Evolutionary conservation across 75 land plant species (phyloP), one percentile per base, ranked within the genome.

Genomic region (Azolla pinnata): DNA sequence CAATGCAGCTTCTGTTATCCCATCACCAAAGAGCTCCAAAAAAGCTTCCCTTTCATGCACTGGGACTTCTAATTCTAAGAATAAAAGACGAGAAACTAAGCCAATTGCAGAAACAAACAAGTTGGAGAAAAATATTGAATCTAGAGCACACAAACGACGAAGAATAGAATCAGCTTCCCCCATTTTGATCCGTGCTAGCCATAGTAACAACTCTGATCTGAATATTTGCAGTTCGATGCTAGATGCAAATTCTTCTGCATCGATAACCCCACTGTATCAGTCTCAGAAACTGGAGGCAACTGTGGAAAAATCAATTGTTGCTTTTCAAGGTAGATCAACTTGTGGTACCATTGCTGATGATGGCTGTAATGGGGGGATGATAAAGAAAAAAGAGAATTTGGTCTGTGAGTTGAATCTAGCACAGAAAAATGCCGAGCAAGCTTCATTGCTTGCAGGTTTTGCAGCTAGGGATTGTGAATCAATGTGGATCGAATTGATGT

Each of bases 381-480:
- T 46, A 4, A 17, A 46, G n/a, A 4, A 2, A 3, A 18, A 46
- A 46, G 2, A n/a, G n/a, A n/a, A 81, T 25, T 62, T 67, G 12
- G 62, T 49, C 17, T 38, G 44, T 27, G 65, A 66, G 21, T 54
- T 82, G 45, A 74, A 67, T 48, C 73, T 76, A 42, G 78, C 85
- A 4, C 79, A 65, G 60, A 23, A 46, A 29, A 79, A 60, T 51
- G 88, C 85, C 17, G 88, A 79, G 60, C 69, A 85, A 54, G 93
- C 88, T 49, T 68, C 88, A 52, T 51, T 75, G 29, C 19, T 53
- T 67, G 85, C 93, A 42, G 75, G 78, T 51, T 48, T 69, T 40
- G 80, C 84, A 31, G 67, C 85, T 17, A 71, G 44, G 49, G 79
- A 82, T 56, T 67, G 93, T 51, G 79, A 84, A 70, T 57, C 42